phyloP scores from a whole-genome alignment of 1,284 basidiomycete genomes.

The Cerrena zonata region DNA sequence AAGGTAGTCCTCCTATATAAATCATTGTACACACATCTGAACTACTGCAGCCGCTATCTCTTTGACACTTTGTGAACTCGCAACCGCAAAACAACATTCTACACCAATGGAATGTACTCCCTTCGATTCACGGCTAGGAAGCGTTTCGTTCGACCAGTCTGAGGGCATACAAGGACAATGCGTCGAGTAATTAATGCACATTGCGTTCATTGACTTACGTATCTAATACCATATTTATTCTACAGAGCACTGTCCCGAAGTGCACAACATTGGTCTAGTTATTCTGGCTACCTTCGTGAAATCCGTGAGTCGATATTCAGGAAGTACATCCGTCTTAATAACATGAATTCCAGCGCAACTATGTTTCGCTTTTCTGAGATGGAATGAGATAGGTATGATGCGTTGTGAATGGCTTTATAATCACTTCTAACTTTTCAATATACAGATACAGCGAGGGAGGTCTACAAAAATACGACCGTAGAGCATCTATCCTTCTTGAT shows the following conservation, averaged over 20 bases:
- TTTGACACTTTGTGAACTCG: slow-evolving; percentile 72
- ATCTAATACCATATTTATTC: too few species aligned
- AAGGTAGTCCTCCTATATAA: slow-evolving; percentile 30
- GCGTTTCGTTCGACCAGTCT: slow-evolving; percentile 3
- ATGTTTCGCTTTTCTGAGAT: slow-evolving; percentile 64
- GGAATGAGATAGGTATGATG: slow-evolving; percentile 60
- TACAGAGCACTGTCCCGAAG: slow-evolving; percentile 65
- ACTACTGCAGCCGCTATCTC: slow-evolving; percentile 58
- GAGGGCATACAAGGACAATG: slow-evolving; percentile 15
- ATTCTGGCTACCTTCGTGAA: slow-evolving; percentile 74
- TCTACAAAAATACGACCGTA: slow-evolving; percentile 59
- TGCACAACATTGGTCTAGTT: slow-evolving; percentile 76
- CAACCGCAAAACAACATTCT: slow-evolving; percentile 61
- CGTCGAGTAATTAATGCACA: slow-evolving; percentile 20
- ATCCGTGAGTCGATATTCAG: slow-evolving; percentile 44
- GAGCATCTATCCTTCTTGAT: slow-evolving; percentile 51
- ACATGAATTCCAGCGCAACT: slow-evolving; percentile 48
- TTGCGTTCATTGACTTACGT: slow-evolving; percentile 1
- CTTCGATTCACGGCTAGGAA: slow-evolving; percentile 26
- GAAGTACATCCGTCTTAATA: slow-evolving; percentile 7
- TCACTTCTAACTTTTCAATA: neutral
- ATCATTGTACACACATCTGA: neutral
- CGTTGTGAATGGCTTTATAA: neutral
- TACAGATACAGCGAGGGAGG: slow-evolving; percentile 59
- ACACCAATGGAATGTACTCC: slow-evolving; percentile 60